These are phyloP conservation scores for Eruca vesicaria DNA, from an alignment of 441 rosid species.

Conservation along the genomic window DNA sequence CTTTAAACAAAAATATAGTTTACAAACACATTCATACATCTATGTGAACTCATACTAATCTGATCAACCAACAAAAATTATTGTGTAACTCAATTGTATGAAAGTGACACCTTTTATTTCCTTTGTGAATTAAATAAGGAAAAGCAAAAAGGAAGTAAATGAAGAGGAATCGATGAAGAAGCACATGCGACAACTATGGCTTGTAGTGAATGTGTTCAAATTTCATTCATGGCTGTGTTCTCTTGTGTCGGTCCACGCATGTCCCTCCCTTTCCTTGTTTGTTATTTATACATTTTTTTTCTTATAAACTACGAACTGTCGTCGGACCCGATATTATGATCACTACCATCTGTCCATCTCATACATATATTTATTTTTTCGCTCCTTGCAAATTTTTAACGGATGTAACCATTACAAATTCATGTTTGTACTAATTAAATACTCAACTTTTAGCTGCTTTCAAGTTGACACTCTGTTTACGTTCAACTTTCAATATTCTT, in stretches of 20 bases:
- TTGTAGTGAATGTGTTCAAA: constrained; percentile 29
- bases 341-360: constrained; percentile 13
- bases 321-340: constrained; percentile 29
- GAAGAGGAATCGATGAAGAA: constrained; percentile 31
- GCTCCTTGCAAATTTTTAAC: neutral
- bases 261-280: neutral
- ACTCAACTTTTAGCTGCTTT: neutral
- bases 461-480: neutral
- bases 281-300: constrained; percentile 4
- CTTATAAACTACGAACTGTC: no score
- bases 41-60: neutral
- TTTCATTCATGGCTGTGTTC: constrained; percentile 33
- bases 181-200: constrained; percentile 32
- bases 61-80: constrained; percentile 16
- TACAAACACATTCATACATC: no score
- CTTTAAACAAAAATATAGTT: neutral
- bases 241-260: constrained; percentile 41
- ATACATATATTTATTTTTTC: neutral
- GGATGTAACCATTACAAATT: neutral
- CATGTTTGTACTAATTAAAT: neutral
- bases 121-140: constrained; percentile 6
- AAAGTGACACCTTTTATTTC: constrained; percentile 7
- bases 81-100: constrained; percentile 15
- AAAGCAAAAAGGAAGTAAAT: constrained; percentile 8
- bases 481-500: neutral